Percentiles rank a stretch among this genome's conserved stretches.
These are phyloP conservation scores for Candida tibetensis DNA, from an alignment of 805 yeast species.

Conservation along the genomic window DNA sequence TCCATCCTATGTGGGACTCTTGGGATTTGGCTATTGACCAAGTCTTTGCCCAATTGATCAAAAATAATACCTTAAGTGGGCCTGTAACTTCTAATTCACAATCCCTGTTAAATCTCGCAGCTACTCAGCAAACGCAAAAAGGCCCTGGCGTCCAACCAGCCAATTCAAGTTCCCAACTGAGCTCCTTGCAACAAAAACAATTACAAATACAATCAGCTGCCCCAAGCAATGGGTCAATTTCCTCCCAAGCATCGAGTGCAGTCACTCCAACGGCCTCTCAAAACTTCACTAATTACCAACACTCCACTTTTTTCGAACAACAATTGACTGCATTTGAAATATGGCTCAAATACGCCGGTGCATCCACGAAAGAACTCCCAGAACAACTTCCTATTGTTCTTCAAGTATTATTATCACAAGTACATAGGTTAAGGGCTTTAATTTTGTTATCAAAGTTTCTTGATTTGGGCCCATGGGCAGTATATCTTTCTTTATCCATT, in stretches of 20 bases:
- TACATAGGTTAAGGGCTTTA: constrained; percentile 86
- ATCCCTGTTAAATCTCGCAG: not conserved
- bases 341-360: constrained; percentile 86
- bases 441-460: constrained; percentile 79
- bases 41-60: constrained; percentile 70
- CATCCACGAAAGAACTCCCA: constrained; percentile 81
- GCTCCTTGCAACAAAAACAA: not conserved
- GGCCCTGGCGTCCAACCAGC: not conserved
- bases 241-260: constrained; percentile 6
- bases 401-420: constrained; percentile 90
- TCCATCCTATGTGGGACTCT: constrained; percentile 94
- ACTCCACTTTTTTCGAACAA: constrained; percentile 92
- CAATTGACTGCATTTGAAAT: constrained; percentile 94
- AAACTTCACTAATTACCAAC: constrained; percentile 60
- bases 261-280: constrained; percentile 11
- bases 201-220: not conserved
- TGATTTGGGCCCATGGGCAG: constrained; percentile 98
- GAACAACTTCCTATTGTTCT: constrained; percentile 92
- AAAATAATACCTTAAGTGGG: constrained; percentile 23
- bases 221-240: not conserved
- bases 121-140: not conserved
- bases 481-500: constrained; percentile 83
- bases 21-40: constrained; percentile 98
- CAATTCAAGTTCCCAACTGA: constrained; percentile 8
- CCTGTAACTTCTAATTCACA: not conserved